Conservation (phyloP, 2,329 filamentous ascomycete species). For the Apiospora phragmitis region DNA sequence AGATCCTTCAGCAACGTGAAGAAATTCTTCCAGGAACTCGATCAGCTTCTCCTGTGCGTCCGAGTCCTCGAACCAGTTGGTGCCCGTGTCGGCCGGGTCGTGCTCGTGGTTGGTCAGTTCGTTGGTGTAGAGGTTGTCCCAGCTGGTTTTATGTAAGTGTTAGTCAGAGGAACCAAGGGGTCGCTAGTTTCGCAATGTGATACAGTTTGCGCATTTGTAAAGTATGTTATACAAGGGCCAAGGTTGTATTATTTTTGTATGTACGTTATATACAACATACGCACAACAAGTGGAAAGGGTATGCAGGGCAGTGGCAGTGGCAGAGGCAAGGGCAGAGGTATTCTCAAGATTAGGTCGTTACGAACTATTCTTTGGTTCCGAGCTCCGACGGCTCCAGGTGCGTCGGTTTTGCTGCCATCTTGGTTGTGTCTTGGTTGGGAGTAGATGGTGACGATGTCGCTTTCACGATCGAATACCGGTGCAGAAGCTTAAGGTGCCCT, state of each 20-base stretch:
- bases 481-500: neutral
- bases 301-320: constrained; percentile 1
- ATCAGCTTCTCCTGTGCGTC: constrained; percentile 82
- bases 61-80: constrained; percentile 95
- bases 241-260: neutral
- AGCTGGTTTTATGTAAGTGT: constrained; percentile 48
- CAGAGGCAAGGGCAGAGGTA: neutral
- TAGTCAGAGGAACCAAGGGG: neutral
- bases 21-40: constrained; percentile 56
- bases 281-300: neutral
- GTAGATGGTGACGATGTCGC: neutral
- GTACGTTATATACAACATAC: neutral
- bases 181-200: no score
- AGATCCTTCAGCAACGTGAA: constrained; percentile 13
- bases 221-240: neutral
- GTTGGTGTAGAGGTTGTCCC: constrained; percentile 71
- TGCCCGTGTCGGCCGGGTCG: constrained; percentile 79
- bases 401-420: constrained; percentile 43
- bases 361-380: constrained; percentile 89
- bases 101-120: constrained; percentile 71
- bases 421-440: neutral
- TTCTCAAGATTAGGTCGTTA: constrained; percentile 21
- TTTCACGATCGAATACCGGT: neutral
- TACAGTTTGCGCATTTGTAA: neutral
- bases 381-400: constrained; percentile 76